Evolutionary conservation across 176 grass and related monocot genomes (phyloP).

Genomic region (Luzula sylvatica): DNA sequence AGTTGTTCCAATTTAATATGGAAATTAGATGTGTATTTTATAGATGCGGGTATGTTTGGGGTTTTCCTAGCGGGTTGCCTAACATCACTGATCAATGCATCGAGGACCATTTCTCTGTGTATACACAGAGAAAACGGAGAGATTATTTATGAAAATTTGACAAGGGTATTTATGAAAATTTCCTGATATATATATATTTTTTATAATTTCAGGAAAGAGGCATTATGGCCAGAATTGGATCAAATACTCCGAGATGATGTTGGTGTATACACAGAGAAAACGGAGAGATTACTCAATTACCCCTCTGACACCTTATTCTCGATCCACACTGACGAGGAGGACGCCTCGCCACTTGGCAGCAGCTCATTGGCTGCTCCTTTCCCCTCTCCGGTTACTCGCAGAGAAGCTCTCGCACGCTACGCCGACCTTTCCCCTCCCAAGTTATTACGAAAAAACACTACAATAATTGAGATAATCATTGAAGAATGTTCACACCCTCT

Average conservation of each 20-base stretch:
- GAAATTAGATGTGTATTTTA: too few species aligned
- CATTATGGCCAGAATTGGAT: slow-evolving; percentile 79
- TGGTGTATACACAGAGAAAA: slow-evolving; percentile 76
- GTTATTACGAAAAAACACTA: too few species aligned
- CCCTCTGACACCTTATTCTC: slow-evolving; percentile 66
- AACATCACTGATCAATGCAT: too few species aligned
- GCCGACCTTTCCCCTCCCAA: slow-evolving; percentile 92
- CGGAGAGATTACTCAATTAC: slow-evolving; percentile 70
- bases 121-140: too few species aligned
- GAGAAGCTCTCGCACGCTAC: slow-evolving; percentile 72
- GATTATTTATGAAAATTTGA: too few species aligned
- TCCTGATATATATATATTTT: neutral
- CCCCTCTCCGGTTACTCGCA: slow-evolving; percentile 54
- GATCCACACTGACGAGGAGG: slow-evolving; percentile 74
- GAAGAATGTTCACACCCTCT: too few species aligned
- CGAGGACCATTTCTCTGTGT: slow-evolving; percentile 90
- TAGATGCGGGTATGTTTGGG: too few species aligned
- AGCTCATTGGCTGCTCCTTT: slow-evolving; percentile 75
- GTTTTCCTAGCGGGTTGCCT: too few species aligned
- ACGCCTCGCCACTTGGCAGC: slow-evolving; percentile 57
- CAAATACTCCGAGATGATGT: slow-evolving; percentile 69
- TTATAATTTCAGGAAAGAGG: slow-evolving; percentile 62
- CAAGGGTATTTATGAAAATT: too few species aligned
- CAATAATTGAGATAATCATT: too few species aligned
- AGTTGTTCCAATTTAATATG: too few species aligned